Evolutionary conservation across 2,329 filamentous ascomycete species (phyloP).

Genomic region (Sporothrix inflata): DNA sequence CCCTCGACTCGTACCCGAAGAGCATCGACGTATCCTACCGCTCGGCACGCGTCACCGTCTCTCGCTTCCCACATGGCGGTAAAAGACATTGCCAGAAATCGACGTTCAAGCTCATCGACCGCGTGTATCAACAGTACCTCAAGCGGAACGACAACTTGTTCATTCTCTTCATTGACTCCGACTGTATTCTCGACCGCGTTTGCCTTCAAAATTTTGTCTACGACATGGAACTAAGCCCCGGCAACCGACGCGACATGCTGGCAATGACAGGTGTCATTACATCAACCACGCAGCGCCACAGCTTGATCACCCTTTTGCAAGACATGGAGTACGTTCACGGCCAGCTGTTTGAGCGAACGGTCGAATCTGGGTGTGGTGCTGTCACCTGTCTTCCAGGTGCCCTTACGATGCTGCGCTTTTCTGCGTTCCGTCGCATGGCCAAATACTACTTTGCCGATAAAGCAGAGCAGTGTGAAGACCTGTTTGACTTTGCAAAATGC

Average conservation of each 20-base stretch:
- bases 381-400: constrained; percentile 95
- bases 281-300: constrained; percentile 85
- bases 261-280: constrained; percentile 98
- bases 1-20: constrained; percentile 76
- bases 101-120: constrained; percentile 91
- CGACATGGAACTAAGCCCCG: constrained; percentile 96
- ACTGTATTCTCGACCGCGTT: constrained; percentile 88
- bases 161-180: constrained; percentile 95
- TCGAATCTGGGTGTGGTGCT: constrained; percentile 90
- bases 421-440: constrained; percentile 93
- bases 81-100: constrained; percentile 93
- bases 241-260: constrained; percentile 88
- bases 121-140: constrained; percentile 84
- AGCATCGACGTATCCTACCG: constrained; percentile 90
- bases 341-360: constrained; percentile 91
- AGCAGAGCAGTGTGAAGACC: constrained; percentile 89
- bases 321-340: constrained; percentile 99
- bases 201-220: constrained; percentile 98
- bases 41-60: constrained; percentile 82
- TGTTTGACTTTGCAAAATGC: constrained; percentile 96
- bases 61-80: constrained; percentile 88
- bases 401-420: constrained; percentile 94
- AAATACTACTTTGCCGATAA: constrained; percentile 99
- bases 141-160: constrained; percentile 90
- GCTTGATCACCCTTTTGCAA: constrained; percentile 87